Evolutionary conservation across 805 yeast species (phyloP), one percentile per base, ranked within the genome.

Genomic region (Zygosaccharomyces kombuchaensis): DNA sequence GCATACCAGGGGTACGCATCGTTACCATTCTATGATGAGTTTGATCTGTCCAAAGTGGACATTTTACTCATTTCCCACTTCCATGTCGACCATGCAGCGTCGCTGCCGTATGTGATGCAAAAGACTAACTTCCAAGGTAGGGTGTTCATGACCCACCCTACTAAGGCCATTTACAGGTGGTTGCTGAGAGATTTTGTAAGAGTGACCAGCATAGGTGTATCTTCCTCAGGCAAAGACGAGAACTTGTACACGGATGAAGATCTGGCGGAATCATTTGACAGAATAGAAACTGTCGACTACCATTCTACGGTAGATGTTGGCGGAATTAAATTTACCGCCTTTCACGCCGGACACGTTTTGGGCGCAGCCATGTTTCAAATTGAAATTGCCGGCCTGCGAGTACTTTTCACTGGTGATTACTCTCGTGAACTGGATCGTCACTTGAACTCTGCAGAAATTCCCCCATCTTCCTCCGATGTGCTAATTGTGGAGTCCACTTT

Each of bases 81-180:
- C 74, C 99, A 93, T 67, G 73, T 93, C 61, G 99, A 93, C 63
- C 99, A 93, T 66, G 98, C 98, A 1, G 99, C 98, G 0, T 88
- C 97, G 0, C 73, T 93, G 45, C 99, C 99, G 0, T 93, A 90
- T 60, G 98, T 93, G 36, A 89, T 93, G 97, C 96, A 89, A 58
- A 95, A 89, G 59, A 93, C 99, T 0, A 85, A 77, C 53, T 93
- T 93, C 72, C 83, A 81, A 59, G 99, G 99, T 2, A 77, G 96
- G 40, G 99, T 93, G 4, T 91, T 91, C 65, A 93, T 93, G 99
- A 93, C 99, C 25, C 97, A 93, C 66, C 98, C 99, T 5, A 93
- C 99, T 0, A 93, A 93, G 70, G 98, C 99, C 32, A 93, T 93
- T 47, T 93, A 90, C 65, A 78, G 96, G 53, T 93, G 99, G 98